Evolutionary conservation across 2,329 filamentous ascomycete genomes (phyloP), one percentile per base, ranked within the genome.

Genomic region (Fusarium anthophilum): DNA sequence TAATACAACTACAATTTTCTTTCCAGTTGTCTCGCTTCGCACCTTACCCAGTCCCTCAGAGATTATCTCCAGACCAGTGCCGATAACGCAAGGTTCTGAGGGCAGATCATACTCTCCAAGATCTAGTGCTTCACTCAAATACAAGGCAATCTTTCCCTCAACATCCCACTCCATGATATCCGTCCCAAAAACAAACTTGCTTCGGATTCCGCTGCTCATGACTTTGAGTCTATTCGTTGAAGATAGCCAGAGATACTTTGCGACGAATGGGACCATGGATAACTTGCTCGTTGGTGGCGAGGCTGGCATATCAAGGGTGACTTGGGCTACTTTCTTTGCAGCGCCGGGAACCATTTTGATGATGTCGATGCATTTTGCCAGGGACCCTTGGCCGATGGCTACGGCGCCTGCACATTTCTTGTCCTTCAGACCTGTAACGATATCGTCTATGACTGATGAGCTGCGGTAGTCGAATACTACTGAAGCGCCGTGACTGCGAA

Each of bases 151-250:
- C 6, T 43, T 54, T 0, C 47, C 63, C 2, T 68, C 41, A 0
- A 1, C 13, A 28, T 68, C 66, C 66, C 66, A 68, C 1, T 68
- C 66, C 2, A 68, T 54, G 0, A 68, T 44, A 5, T 68, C 66
- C 1, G 66, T 68, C 0, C 63, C 66, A 15, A 68, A 68, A 7
- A 68, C 66, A 38, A 68, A 68, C 13, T 68, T 68, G 41, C 63
- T 54, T 15, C 30, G 41, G 1, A 68, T 47, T 5, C 66, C 63
- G 30, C 45, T 68, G 1, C 6, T 54, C 3, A 43, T 1, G 13
- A 68, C 63, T 13, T 68, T 68, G 1, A 68, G 20, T 3, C 26
- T 48, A 10, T 26, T 67, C 9, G 54, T 13, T 5, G 54, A 48
- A 0, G 64, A n/a, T 2, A 68, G 9, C 63, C 66, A 68, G 1